phyloP scores from a whole-genome alignment of 495 filamentous ascomycete species.

The Aspergillus avenaceus region DNA sequence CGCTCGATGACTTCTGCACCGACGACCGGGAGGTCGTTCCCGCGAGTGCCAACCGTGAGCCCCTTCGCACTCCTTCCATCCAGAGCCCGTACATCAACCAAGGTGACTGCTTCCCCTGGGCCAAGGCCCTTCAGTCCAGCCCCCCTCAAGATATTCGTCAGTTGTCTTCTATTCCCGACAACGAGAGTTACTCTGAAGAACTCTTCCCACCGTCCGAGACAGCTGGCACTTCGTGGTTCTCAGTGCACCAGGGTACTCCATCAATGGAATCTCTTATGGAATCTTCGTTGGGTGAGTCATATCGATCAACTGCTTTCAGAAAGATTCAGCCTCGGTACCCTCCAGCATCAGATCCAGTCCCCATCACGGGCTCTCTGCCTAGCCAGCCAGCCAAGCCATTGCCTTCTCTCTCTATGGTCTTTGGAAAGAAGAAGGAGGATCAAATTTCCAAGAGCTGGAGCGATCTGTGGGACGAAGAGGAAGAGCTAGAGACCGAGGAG shows the following conservation, averaged over 20 bases:
- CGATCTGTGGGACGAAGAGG: conserved; percentile 91
- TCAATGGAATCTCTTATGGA: conserved; percentile 77
- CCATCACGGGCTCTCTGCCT: conserved; percentile 74
- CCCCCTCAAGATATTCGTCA: conserved; percentile 73
- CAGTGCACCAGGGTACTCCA: conserved; percentile 63
- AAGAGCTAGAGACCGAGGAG: conserved; percentile 65
- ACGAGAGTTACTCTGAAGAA: conserved; percentile 77
- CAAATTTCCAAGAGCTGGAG: conserved; percentile 94
- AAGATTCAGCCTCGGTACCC: conserved; percentile 32
- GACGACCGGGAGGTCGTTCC: conserved; percentile 67
- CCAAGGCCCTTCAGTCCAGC: conserved; percentile 79
- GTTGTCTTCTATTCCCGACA: conserved; percentile 80
- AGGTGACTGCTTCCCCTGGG: conserved; percentile 89
- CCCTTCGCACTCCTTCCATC: conserved; percentile 91
- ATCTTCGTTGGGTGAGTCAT: conserved; percentile 65
- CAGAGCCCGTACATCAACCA: conserved; percentile 78
- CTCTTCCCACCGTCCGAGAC: conserved; percentile 78
- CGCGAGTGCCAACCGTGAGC: conserved; percentile 86
- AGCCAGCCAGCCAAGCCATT: conserved; percentile 60
- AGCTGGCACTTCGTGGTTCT: conserved; percentile 68
- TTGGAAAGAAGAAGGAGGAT: conserved; percentile 66
- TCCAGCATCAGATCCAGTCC: conserved; percentile 49
- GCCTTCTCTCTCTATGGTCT: conserved; percentile 69
- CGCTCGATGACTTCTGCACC: conserved; percentile 89
- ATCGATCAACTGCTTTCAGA: conserved; percentile 56